Evolutionary conservation across 169 alveolate species (phyloP), one percentile per base, ranked within the genome.

Genomic region (Cystoisospora suis): DNA sequence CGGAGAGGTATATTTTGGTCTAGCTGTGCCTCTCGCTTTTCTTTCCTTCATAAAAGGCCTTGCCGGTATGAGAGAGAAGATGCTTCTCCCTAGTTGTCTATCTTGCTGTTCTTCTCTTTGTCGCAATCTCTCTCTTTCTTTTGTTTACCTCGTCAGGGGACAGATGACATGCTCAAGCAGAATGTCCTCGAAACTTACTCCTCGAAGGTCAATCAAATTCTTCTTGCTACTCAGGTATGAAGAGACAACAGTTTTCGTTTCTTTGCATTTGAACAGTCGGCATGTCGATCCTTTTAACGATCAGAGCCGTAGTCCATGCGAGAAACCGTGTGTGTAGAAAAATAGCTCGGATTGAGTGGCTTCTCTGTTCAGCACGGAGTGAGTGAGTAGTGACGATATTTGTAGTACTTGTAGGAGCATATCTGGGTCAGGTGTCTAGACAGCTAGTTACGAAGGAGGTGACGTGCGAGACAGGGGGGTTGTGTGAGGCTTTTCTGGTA

Each of bases 171-270:
- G 99, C 94, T 93, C 86, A 96, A 95, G 81, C 94, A 94, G 92
- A 98, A 98, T 53, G 98, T 99, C 69, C 96, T 95, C 90, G 99
- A 99, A 92, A 95, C 99, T 9, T 96, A 97, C 59, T 95, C 96
- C 53, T 97, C 99, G 23, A 99, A 99, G 95, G 95, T 94, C 69
- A 98, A 98, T 83, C 99, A 99, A 91, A 93, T 98, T 49, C 97
- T 98, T 85, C 96, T 98, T 61, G 99, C 99, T 32, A 98, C 99
- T 2, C 99, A 99, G 94, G 99, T 98, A n/a, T 99, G 98, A 53
- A 98, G 75, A 2, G 58, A 15, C 53, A 6, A 7, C 23, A n/a
- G 5, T 38, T 6, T 83, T 40, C 75, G 34, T 38, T 6, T 72
- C 53, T 36, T 45, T 29, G 81, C 40, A 15, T 72, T 6, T 53